Percentiles rank a stretch among this genome's conserved stretches.
phyloP scores from a whole-genome alignment of 441 rosid genomes.

The Populus trichocarpa region DNA sequence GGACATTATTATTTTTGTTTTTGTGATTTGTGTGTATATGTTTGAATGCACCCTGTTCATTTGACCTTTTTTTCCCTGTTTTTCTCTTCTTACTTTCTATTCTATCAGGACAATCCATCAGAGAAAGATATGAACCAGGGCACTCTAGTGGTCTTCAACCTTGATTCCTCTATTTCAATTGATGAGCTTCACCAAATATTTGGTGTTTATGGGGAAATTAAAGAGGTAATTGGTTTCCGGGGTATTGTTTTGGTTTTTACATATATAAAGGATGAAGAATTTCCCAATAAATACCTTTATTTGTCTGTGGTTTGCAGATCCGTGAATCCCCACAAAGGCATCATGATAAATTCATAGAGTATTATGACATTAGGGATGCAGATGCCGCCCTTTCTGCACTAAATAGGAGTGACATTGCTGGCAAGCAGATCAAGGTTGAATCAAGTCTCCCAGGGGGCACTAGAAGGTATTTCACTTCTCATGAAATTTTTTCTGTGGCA shows the following conservation, averaged over 20 bases:
- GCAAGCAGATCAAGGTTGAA: constrained; percentile 60
- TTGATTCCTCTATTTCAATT: constrained; percentile 54
- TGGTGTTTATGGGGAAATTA: constrained; percentile 58
- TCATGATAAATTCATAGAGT: constrained; percentile 47
- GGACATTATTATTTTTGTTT: not conserved
- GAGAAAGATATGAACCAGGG: constrained; percentile 55
- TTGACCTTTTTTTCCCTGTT: constrained; percentile 1
- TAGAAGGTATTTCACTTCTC: constrained; percentile 27
- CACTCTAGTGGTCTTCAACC: constrained; percentile 40
- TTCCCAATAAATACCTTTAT: not conserved
- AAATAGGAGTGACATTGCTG: constrained; percentile 45
- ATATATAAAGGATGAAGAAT: not conserved
- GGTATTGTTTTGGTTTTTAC: constrained; percentile 13
- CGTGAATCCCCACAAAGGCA: constrained; percentile 41
- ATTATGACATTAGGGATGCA: constrained; percentile 60
- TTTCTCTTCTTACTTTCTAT: constrained; percentile 12
- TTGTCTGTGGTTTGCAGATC: constrained; percentile 37
- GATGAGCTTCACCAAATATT: constrained; percentile 56
- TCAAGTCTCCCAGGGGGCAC: constrained; percentile 37
- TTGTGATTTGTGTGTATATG: not conserved
- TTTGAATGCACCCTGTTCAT: constrained; percentile 4
- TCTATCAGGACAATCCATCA: constrained; percentile 45
- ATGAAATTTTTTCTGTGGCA: not conserved
- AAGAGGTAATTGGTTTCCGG: constrained; percentile 35
- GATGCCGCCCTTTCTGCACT: constrained; percentile 52